Conservation (phyloP, 108 stramenopile genomes). For the Pelagomonas calceolata region DNA sequence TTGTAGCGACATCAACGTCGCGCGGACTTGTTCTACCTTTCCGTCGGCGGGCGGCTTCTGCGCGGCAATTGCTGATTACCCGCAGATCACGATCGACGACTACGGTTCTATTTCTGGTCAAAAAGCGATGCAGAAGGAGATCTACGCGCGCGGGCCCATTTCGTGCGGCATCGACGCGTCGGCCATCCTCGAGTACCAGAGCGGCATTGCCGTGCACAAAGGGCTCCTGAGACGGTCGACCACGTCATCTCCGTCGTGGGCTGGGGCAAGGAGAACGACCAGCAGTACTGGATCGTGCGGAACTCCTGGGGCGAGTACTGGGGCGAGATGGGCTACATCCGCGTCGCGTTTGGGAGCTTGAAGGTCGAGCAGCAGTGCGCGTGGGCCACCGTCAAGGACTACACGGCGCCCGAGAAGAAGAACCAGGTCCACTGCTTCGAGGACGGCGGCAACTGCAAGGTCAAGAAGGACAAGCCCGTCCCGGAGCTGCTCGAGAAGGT, state of each 20-base stretch:
- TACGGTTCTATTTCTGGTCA: constrained; percentile 57
- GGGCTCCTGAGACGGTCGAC: constrained; percentile 45
- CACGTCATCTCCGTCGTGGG: constrained; percentile 83
- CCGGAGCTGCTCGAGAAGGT: too few species aligned
- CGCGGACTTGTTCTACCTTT: constrained; percentile 65
- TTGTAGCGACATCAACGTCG: constrained; percentile 33
- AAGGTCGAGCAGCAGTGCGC: constrained; percentile 62
- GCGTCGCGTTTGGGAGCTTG: constrained; percentile 59
- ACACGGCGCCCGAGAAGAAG: not conserved
- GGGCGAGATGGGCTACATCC: constrained; percentile 53
- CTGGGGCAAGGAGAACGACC: constrained; percentile 68
- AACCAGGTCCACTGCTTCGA: constrained; percentile 17
- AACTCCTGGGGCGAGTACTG: constrained; percentile 60
- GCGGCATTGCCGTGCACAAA: constrained; percentile 67
- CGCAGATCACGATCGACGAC: constrained; percentile 79
- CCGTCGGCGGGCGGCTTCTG: constrained; percentile 42
- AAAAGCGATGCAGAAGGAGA: constrained; percentile 64
- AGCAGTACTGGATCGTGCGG: constrained; percentile 74
- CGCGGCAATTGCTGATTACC: constrained; percentile 53
- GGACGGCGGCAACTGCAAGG: constrained; percentile 14
- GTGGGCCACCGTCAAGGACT: constrained; percentile 41
- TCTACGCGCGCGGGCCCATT: constrained; percentile 82
- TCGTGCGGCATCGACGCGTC: constrained; percentile 65
- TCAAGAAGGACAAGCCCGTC: too few species aligned
- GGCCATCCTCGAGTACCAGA: constrained; percentile 52